Conservation (phyloP, 768 basidiomycete genomes). For the Boletellus emodensis region DNA sequence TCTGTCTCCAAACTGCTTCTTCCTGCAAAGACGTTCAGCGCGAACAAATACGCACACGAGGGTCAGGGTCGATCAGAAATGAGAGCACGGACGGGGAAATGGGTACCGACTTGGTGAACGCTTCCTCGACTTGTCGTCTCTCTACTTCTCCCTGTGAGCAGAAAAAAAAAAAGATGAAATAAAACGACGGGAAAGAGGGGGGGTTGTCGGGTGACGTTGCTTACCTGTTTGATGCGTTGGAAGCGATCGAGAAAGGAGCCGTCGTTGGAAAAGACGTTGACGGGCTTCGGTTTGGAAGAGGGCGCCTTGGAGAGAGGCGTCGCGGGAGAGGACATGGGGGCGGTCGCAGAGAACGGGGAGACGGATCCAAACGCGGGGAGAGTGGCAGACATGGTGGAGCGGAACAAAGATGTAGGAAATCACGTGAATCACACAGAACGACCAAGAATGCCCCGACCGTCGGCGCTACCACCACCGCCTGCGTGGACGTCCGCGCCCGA, state of each 20-base stretch:
- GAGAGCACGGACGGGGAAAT: not conserved
- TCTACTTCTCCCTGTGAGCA: constrained; percentile 52
- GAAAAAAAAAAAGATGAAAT: too few relatives aligned
- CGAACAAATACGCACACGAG: too few relatives aligned
- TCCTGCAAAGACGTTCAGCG: constrained; percentile 34
- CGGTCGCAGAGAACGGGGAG: not conserved
- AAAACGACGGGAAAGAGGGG: not conserved
- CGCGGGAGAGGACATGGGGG: constrained; percentile 15
- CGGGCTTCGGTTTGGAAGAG: constrained; percentile 39
- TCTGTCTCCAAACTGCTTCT: constrained; percentile 55
- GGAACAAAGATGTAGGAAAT: not conserved
- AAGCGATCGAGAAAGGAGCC: constrained; percentile 66
- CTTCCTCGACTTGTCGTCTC: constrained; percentile 51
- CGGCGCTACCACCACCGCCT: constrained; percentile 26
- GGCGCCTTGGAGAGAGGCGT: constrained; percentile 14
- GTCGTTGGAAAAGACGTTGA: constrained; percentile 66
- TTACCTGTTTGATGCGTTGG: constrained; percentile 53
- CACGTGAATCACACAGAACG: constrained; percentile 1
- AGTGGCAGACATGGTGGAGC: constrained; percentile 12
- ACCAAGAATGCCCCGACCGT: too few relatives aligned
- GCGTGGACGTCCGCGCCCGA: constrained; percentile 61
- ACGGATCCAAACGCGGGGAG: not conserved
- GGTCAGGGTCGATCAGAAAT: not conserved
- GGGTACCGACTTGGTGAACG: constrained; percentile 42
- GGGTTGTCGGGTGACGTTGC: constrained; percentile 2